Evolutionary conservation across 257 asterid species (phyloP), one percentile per base, ranked within the genome.

Genomic region (Lycium barbarum): DNA sequence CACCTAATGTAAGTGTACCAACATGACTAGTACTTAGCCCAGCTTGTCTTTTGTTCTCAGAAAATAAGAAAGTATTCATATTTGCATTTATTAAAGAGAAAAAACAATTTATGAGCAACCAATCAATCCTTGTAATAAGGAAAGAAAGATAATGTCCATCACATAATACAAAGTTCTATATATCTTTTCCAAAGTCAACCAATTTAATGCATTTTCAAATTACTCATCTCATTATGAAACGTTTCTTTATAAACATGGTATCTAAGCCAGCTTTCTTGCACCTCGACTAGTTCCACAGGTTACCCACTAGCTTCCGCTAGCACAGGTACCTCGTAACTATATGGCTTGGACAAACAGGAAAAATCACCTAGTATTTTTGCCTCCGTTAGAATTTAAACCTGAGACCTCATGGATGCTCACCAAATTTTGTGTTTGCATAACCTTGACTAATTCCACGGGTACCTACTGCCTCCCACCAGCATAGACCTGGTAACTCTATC

Each of bases 211-310:
- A 26, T 26, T 51, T 51, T 51, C 63, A 51, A 22, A 26, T 7
- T 13, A 51, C 20, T 20, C 61, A 49, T 33, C 76, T 36, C 51
- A 36, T 68, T 36, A 68, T 10, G 2, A 5, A 9, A 18, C 18
- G 5, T 17, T 58, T 61, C 8, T 58, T 17, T 9, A 61, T 20
- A 61, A 66, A 36, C 36, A 13, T 15, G 22, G 22, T 36, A 0
- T 2, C 1, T 2, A 0, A 2, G 0, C 12, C 76, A 3, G 7
- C 22, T 54, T 12, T 1, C 6, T 1, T 13, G 17, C 59, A 54
- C 20, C 14, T 38, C 33, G 4, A 38, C 33, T 38, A 38, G 0
- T 38, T 38, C 33, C 7, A 70, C 3, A 0, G 17, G 43, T 14
- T 36, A 68, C 0, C 0, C 36, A 0, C 53, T 15, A 38, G 26